Evolutionary conservation across 192 early-diverging fungal genomes (phyloP), one percentile per base, ranked within the genome.

Genomic region (Umbelopsis isabellina): DNA sequence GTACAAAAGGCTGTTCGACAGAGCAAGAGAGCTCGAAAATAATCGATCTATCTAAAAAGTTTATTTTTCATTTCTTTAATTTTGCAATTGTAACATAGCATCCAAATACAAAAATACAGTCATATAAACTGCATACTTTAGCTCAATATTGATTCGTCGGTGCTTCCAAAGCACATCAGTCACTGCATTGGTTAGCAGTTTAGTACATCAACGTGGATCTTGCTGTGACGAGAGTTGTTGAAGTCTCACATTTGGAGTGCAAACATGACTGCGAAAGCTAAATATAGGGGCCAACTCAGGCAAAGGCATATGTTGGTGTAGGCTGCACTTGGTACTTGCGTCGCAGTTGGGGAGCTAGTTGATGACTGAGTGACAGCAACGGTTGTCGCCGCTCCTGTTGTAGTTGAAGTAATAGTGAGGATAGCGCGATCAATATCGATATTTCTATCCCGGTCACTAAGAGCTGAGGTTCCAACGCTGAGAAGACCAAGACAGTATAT

Each of bases 1-100:
- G 81, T 84, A 49, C 75, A 74, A 73, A 87, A 87, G 78, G 85
- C 78, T 71, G 52, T 67, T 37, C 65, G 73, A 61, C 55, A 61
- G 25, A 30, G 27, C 27, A 61, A 61, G 30, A 61, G 30, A 25
- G 55, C 55, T 61, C 55, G 55, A 11, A 61, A 61, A 30, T 61
- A 61, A 35, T 61, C 55, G 33, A 52, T 22, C 51, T 35, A 22
- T 61, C 30, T 61, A 61, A 30, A 30, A 61, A 27, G 30, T 27
- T 61, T 61, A 21, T 25, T 25, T 52, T 52, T 55, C 52, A 41
- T 41, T 30, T 12, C 27, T n/a, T 61, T 61, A 35, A 61, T 35
- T 61, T 30, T 61, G 55, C 55, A 61, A 25, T 61, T 61, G 55
- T 61, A 61, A 25, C 30, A 61, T 61, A 61, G 55, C 55, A 61